Evolutionary conservation across 345 rosid genomes (phyloP).

Genomic region (Aegle marmelos): DNA sequence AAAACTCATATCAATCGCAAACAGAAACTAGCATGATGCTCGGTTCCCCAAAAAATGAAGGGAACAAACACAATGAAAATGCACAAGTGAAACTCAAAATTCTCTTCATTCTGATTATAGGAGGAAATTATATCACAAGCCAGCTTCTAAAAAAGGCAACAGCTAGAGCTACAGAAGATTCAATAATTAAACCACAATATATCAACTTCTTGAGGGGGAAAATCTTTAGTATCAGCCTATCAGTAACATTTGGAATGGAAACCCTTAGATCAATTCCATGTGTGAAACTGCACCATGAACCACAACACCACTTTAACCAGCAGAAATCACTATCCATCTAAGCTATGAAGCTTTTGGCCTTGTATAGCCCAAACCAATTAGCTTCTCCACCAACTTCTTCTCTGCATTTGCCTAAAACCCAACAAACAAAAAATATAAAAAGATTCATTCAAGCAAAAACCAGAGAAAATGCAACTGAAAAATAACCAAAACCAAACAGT

Average conservation of each 20-base stretch:
- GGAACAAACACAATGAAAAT: not conserved
- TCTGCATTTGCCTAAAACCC: conserved; percentile 69
- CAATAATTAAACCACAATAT: not conserved
- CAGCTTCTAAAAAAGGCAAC: not conserved
- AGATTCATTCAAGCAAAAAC: not conserved
- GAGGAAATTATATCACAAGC: not conserved
- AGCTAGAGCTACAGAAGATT: not conserved
- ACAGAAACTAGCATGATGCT: not conserved
- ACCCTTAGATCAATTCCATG: not conserved
- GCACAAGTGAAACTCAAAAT: not conserved
- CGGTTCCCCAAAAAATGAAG: not conserved
- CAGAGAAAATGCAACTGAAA: not conserved
- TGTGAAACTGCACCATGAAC: not conserved
- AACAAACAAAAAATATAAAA: not conserved
- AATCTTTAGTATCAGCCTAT: not conserved
- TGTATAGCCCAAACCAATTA: conserved; percentile 62
- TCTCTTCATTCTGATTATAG: not conserved
- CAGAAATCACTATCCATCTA: not conserved
- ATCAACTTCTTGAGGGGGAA: not conserved
- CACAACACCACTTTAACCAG: conserved; percentile 1
- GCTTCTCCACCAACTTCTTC: conserved; percentile 70
- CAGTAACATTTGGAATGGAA: not conserved
- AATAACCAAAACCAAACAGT: not conserved
- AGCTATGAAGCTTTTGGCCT: conserved; percentile 31
- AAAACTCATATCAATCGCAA: not conserved